Percentiles rank a stretch among this genome's conserved stretches.
phyloP scores from a whole-genome alignment of 148 eudicot species.

The Dysphania ambrosioides region DNA sequence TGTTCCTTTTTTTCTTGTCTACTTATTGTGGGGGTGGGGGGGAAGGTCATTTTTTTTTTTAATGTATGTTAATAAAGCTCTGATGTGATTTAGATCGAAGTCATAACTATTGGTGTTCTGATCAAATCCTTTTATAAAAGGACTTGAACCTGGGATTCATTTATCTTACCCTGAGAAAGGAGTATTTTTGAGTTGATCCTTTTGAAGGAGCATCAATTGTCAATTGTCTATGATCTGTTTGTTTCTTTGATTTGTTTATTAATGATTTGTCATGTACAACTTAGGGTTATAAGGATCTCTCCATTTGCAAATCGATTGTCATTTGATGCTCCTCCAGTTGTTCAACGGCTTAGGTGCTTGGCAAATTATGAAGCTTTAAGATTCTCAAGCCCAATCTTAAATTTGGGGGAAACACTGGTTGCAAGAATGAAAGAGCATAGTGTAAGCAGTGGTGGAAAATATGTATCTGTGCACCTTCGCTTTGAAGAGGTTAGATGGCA shows the following conservation, averaged over 20 bases:
- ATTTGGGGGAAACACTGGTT: conserved; percentile 70
- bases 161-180: background rate
- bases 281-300: conserved; percentile 91
- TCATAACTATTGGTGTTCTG: background rate
- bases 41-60: too few relatives aligned
- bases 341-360: conserved; percentile 88
- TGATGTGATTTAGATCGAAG: background rate
- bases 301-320: conserved; percentile 97
- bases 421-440: conserved; percentile 88
- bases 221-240: background rate
- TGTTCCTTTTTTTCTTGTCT: too few relatives aligned
- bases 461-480: conserved; percentile 96
- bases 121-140: background rate
- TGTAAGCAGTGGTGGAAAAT: conserved; percentile 74
- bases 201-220: background rate
- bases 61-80: too few relatives aligned
- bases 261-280: conserved; percentile 14
- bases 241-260: conserved; percentile 5
- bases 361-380: conserved; percentile 91
- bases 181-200: background rate
- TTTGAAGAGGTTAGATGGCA: conserved; percentile 85
- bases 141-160: background rate
- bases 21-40: too few relatives aligned
- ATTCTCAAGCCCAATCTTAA: conserved; percentile 65
- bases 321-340: conserved; percentile 89